Base-by-base conservation (phyloP, 2,329 filamentous ascomycete species). In the Monilinia vaccinii-corymbosi region DNA sequence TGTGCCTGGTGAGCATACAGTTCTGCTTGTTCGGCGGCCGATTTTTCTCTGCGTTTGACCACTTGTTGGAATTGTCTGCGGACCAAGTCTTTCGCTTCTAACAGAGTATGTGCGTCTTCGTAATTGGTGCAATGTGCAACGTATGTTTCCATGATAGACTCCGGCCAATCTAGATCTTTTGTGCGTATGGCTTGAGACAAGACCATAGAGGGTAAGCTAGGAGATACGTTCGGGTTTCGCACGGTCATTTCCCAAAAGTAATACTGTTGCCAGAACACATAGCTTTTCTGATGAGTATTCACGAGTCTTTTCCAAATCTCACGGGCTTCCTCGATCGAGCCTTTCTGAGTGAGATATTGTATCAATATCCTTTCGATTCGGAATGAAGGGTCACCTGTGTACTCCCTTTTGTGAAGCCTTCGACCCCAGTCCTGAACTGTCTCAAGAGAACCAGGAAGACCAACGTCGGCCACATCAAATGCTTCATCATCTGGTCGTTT, bases 221-320 rank as follows among this genome's bases (percentile, higher is more conserved):
- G 91, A n/a, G 83, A 81, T 13, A 57, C 32, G 42, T 60, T 62
- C 3, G 64, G 51, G 40, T 42, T 58, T 25, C 85, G 81, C 14
- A 71, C 65, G 21, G 66, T 66, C 79, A 97, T 87, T 74, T 97
- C 94, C 88, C 91, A 97, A 57, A 87, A 79, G 74, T 97, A 97
- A 73, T 91, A 97, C 47, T 86, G 85, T 59, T 92, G 80, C 94
- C 94, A 99, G 72, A 97, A 97, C 68, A 96, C 91, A 70, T 92
- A 91, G 67, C 85, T 92, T 67, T 91, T 83, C 34, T 85, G 85
- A 60, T 91, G 84, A 21, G 81, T 78, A n/a, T 82, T 76, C 25
- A 82, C 72, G 34, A 97, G 78, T 21, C 83, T 82, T 65, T 88
- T 84, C 85, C 90, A 97, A 51, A 88, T 83, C 18, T 81, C 79